phyloP scores from a whole-genome alignment of 2,329 filamentous ascomycete genomes.

The Penicillium sp. region DNA sequence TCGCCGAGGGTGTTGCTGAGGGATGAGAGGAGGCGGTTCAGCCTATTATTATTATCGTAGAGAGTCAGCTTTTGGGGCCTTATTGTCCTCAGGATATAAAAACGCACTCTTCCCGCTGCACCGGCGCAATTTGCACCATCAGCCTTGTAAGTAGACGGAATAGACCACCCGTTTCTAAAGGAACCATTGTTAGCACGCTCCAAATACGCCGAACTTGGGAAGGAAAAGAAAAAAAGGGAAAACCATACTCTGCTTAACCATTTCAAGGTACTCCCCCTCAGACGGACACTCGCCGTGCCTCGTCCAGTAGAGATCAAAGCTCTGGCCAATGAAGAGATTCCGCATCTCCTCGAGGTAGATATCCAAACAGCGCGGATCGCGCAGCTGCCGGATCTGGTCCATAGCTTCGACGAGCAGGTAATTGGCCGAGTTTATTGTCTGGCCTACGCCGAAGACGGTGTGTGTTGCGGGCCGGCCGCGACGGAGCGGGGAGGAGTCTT shows the following conservation, averaged over 20 bases:
- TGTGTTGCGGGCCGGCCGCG: constrained; percentile 83
- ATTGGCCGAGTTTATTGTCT: constrained; percentile 90
- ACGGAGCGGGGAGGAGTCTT: constrained; percentile 77
- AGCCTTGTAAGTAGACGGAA: constrained; percentile 85
- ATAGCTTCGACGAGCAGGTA: constrained; percentile 85
- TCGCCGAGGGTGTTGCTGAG: constrained; percentile 82
- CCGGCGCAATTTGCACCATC: constrained; percentile 23
- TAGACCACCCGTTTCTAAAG: constrained; percentile 76
- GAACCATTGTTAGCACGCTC: constrained; percentile 56
- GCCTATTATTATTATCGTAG: background rate
- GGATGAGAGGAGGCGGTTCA: constrained; percentile 44
- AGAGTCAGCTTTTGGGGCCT: background rate
- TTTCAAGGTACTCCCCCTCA: constrained; percentile 83
- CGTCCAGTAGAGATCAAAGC: constrained; percentile 83
- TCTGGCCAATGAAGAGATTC: constrained; percentile 84
- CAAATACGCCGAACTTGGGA: too few relatives aligned
- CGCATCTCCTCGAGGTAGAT: constrained; percentile 83
- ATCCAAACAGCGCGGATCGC: constrained; percentile 68
- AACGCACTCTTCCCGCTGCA: constrained; percentile 44
- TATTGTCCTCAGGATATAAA: background rate
- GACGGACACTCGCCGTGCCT: constrained; percentile 1
- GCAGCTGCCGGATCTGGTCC: constrained; percentile 73
- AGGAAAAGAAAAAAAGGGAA: background rate
- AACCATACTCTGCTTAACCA: constrained; percentile 61
- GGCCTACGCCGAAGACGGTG: constrained; percentile 80